Percentiles rank a stretch among this genome's conserved stretches.
phyloP scores from a whole-genome alignment of 1,284 basidiomycete genomes.

The Malassezia globosa region DNA sequence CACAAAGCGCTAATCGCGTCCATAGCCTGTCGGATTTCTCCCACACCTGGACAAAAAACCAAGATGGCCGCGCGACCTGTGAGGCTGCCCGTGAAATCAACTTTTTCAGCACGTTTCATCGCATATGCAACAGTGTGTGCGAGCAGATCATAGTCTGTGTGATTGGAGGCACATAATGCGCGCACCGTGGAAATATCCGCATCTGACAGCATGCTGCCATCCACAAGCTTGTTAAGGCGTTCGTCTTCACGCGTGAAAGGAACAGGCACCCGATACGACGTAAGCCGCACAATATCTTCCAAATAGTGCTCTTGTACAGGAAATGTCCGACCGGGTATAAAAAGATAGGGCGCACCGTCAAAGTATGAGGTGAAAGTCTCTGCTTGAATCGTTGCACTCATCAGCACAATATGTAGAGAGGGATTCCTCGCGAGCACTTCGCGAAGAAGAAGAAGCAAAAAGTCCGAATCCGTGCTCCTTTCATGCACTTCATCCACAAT shows the following conservation, averaged over 20 bases:
- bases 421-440: conserved; percentile 63
- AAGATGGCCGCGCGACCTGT: conserved; percentile 54
- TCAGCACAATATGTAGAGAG: conserved; percentile 62
- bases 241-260: conserved; percentile 50
- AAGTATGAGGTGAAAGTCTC: conserved; percentile 30
- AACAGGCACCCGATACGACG: conserved; percentile 13
- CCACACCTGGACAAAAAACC: conserved; percentile 69
- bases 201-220: conserved; percentile 43
- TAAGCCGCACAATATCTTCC: conserved; percentile 31
- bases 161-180: conserved; percentile 56
- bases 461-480: conserved; percentile 77
- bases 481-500: conserved; percentile 91
- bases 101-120: conserved; percentile 52
- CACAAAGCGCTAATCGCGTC: conserved; percentile 54
- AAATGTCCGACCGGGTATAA: conserved; percentile 60
- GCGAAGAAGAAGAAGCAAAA: conserved; percentile 70
- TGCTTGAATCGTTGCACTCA: conserved; percentile 39
- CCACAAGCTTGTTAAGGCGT: conserved; percentile 38
- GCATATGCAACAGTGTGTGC: conserved; percentile 53
- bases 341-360: conserved; percentile 62
- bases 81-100: conserved; percentile 50
- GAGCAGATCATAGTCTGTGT: conserved; percentile 69
- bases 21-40: conserved; percentile 56
- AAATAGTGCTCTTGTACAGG: conserved; percentile 42
- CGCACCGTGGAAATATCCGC: conserved; percentile 55